phyloP scores from a whole-genome alignment of 2,329 filamentous ascomycete genomes.

The Fusarium azukiicola region DNA sequence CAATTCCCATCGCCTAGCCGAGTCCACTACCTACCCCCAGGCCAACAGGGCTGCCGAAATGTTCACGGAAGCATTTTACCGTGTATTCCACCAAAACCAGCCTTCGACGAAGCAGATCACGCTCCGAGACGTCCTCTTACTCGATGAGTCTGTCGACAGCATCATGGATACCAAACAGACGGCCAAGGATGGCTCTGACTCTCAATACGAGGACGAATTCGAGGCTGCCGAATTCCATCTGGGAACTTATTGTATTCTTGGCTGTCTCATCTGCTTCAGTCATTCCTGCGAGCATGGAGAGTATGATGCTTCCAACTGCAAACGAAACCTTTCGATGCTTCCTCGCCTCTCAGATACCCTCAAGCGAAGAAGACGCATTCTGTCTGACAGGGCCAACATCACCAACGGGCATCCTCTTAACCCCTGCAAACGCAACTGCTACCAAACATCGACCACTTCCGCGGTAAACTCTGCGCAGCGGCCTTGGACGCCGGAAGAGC shows the following conservation, averaged over 20 bases:
- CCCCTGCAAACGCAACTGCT: constrained; percentile 69
- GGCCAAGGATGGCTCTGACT: constrained; percentile 67
- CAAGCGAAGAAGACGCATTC: constrained; percentile 52
- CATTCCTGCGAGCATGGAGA: constrained; percentile 82
- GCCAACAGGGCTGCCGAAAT: constrained; percentile 68
- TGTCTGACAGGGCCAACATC: constrained; percentile 18
- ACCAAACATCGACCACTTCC: constrained; percentile 53
- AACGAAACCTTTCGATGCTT: constrained; percentile 74
- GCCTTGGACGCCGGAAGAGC: constrained; percentile 73
- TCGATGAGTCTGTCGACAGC: constrained; percentile 76
- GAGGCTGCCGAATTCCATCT: constrained; percentile 71
- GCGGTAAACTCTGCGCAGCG: constrained; percentile 28
- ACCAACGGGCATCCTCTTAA: constrained; percentile 42
- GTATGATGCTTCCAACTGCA: constrained; percentile 75
- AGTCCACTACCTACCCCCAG: constrained; percentile 62
- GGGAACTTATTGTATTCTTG: constrained; percentile 76
- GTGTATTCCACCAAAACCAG: constrained; percentile 69
- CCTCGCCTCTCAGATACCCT: constrained; percentile 60
- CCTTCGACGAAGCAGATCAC: constrained; percentile 65
- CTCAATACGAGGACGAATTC: constrained; percentile 61
- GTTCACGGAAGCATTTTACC: constrained; percentile 79
- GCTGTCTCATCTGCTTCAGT: constrained; percentile 79
- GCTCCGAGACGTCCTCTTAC: constrained; percentile 73
- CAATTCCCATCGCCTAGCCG: constrained; percentile 69
- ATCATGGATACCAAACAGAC: constrained; percentile 76